These are phyloP conservation scores for Talaromyces adpressus DNA, from an alignment of 495 filamentous ascomycete species.

Conservation along the genomic window DNA sequence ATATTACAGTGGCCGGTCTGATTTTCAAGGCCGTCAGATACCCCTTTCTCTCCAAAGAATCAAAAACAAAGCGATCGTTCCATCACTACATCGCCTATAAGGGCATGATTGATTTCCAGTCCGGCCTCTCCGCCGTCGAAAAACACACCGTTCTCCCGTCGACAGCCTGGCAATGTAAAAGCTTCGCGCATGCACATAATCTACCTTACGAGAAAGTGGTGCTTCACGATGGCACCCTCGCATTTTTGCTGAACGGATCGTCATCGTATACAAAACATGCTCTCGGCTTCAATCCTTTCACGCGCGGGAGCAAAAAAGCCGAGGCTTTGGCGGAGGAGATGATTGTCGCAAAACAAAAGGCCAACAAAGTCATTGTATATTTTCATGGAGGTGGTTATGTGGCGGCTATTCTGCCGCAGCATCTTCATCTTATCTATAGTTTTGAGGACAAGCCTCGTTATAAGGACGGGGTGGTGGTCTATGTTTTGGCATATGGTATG, in stretches of 20 bases:
- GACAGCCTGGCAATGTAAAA: background rate
- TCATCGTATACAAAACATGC: background rate
- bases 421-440: background rate
- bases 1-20: background rate
- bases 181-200: background rate
- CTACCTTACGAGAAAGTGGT: background rate
- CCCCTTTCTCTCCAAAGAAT: background rate
- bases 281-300: background rate
- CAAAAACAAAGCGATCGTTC: background rate
- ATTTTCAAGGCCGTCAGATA: background rate
- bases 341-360: conserved; percentile 18
- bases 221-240: background rate
- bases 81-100: background rate
- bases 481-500: background rate
- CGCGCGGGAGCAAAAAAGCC: background rate
- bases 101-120: conserved; percentile 2
- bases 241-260: background rate
- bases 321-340: background rate
- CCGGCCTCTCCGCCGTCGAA: background rate
- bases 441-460: background rate
- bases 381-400: conserved; percentile 40
- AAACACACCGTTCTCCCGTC: background rate
- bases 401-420: background rate
- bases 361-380: conserved; percentile 50
- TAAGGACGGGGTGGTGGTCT: background rate